These are phyloP conservation scores for Cercophora scortea DNA, from an alignment of 495 filamentous ascomycete genomes.

Conservation along the genomic window DNA sequence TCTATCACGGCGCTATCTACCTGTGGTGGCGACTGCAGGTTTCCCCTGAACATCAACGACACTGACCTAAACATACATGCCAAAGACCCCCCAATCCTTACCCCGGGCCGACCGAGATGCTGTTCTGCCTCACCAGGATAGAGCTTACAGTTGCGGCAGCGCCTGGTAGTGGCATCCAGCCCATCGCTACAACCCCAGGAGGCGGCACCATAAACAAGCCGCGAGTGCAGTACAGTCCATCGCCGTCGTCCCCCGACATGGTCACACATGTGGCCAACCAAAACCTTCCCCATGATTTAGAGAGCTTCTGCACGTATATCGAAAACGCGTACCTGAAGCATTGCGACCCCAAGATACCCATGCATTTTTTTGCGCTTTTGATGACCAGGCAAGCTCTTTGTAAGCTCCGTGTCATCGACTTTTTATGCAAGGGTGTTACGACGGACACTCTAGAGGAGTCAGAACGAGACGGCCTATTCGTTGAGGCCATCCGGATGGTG, in stretches of 20 bases:
- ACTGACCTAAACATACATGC: conserved; percentile 42
- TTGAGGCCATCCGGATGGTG: conserved; percentile 41
- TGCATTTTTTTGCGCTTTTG: conserved; percentile 45
- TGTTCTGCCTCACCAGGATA: conserved; percentile 40
- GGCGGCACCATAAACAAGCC: conserved; percentile 11
- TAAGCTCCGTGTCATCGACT: conserved; percentile 37
- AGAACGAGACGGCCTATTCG: conserved; percentile 38
- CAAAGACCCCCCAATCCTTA: conserved; percentile 36
- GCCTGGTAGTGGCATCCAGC: conserved; percentile 17
- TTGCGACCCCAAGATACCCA: conserved; percentile 54
- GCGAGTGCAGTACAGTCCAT: conserved; percentile 28
- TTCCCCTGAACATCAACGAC: conserved; percentile 51
- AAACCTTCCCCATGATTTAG: conserved; percentile 41
- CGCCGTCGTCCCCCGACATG: conserved; percentile 27
- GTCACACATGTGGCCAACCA: conserved; percentile 39
- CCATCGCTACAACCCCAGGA: neutral
- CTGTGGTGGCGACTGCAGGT: conserved; percentile 35
- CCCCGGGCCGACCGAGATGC: conserved; percentile 42
- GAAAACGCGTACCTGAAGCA: conserved; percentile 52
- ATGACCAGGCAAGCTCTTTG: conserved; percentile 42
- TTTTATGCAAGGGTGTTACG: conserved; percentile 17
- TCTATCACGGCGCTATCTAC: conserved; percentile 49
- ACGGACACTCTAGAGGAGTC: conserved; percentile 20
- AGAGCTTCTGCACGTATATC: conserved; percentile 45
- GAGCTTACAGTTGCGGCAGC: conserved; percentile 42